Conservation (phyloP, 306 rosid genomes). For the Phaseolus lunatus region DNA sequence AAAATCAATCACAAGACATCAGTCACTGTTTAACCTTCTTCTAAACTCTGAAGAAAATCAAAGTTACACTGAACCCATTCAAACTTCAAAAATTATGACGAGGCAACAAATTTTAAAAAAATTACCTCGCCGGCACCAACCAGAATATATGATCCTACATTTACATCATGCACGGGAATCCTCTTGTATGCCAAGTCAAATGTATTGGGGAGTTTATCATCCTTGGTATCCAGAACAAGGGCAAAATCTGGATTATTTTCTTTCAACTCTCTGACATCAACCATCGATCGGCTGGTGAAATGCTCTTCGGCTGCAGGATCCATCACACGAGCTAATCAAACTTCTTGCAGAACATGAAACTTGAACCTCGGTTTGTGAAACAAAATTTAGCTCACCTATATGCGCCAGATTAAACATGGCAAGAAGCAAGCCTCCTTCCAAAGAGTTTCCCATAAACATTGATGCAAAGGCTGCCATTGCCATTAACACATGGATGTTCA, state of each 20-base stretch:
- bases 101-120: conserved; percentile 31
- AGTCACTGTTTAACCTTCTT: conserved; percentile 15
- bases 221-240: conserved; percentile 79
- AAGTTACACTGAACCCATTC: conserved; percentile 9
- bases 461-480: conserved; percentile 98
- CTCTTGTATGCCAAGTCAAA: conserved; percentile 79
- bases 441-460: conserved; percentile 84
- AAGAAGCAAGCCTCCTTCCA: conserved; percentile 98
- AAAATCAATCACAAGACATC: conserved; percentile 30
- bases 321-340: conserved; percentile 45
- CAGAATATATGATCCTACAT: conserved; percentile 82
- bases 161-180: conserved; percentile 85
- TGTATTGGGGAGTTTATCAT: conserved; percentile 79
- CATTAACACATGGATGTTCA: conserved; percentile 93
- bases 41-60: conserved; percentile 24
- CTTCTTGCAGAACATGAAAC: not conserved
- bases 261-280: conserved; percentile 90
- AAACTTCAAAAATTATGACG: conserved; percentile 26
- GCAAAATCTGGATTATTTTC: conserved; percentile 94
- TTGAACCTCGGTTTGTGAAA: conserved; percentile 7
- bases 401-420: conserved; percentile 97
- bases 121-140: conserved; percentile 96
- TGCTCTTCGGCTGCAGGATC: conserved; percentile 87
- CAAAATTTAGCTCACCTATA: conserved; percentile 65
- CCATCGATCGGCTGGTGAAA: conserved; percentile 90